Conservation (phyloP, 495 filamentous ascomycete genomes). For the Articulospora tetracladia region DNA sequence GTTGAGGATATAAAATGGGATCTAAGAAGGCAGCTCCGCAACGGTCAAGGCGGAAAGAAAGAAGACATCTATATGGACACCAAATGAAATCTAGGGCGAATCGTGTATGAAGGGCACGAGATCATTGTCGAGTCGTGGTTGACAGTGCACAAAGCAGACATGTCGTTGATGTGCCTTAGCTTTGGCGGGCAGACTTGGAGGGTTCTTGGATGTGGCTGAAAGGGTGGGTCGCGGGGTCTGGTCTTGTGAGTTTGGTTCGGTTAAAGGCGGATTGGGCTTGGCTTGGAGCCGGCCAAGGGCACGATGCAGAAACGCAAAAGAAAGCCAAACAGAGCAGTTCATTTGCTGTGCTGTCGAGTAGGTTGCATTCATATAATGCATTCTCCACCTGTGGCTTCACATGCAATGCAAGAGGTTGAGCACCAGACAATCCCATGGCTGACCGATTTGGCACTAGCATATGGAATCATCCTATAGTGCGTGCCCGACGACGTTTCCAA, state of each 20-base stretch:
- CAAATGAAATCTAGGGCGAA: not conserved
- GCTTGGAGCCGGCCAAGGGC: too few species aligned
- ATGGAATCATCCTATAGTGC: too few species aligned
- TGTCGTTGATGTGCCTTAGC: not conserved
- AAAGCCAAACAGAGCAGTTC: too few species aligned
- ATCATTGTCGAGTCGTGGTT: conserved; percentile 1
- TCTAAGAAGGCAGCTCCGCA: not conserved
- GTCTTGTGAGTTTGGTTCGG: not conserved
- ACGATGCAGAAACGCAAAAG: too few species aligned
- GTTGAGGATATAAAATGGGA: not conserved
- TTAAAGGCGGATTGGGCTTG: too few species aligned
- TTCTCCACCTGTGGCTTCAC: too few species aligned
- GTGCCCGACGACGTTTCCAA: too few species aligned
- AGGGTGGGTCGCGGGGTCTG: not conserved
- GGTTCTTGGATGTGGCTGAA: not conserved
- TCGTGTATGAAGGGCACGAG: conserved; percentile 1
- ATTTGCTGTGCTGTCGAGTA: too few species aligned
- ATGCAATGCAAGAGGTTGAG: too few species aligned
- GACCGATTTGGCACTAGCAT: too few species aligned
- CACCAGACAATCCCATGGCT: too few species aligned
- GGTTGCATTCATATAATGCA: too few species aligned
- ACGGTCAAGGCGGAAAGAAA: conserved; percentile 23
- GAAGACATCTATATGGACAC: conserved; percentile 23
- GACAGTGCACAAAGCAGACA: not conserved
- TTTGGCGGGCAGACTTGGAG: not conserved